Conservation (phyloP, 306 rosid species). For the Senna tora region DNA sequence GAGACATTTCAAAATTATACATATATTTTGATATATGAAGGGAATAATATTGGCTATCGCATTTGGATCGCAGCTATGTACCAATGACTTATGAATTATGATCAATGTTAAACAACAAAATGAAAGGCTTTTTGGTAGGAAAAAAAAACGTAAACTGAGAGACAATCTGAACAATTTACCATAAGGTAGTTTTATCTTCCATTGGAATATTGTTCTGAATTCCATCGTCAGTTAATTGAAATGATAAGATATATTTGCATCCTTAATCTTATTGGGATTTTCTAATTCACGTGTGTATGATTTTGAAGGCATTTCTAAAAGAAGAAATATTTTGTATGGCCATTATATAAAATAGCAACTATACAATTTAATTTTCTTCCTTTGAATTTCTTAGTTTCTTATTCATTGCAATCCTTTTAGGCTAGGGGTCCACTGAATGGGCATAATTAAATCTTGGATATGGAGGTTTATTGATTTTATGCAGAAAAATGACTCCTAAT, state of each 20-base stretch:
- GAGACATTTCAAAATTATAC: too few species aligned
- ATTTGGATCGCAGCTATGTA: too few species aligned
- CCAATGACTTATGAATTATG: not conserved
- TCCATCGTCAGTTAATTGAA: not conserved
- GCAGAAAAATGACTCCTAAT: not conserved
- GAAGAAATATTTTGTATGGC: not conserved
- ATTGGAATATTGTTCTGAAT: not conserved
- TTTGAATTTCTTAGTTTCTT: not conserved
- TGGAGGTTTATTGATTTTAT: constrained; percentile 19
- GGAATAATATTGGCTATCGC: not conserved
- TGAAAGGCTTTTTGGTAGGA: not conserved
- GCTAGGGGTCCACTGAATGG: constrained; percentile 18
- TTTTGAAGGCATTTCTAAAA: not conserved
- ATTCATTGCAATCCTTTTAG: constrained; percentile 1
- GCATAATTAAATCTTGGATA: constrained; percentile 9
- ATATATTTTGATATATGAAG: not conserved
- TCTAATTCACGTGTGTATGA: not conserved
- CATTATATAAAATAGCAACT: not conserved
- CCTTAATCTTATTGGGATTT: not conserved
- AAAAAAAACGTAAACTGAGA: not conserved
- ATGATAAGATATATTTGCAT: too few species aligned
- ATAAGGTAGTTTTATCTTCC: not conserved
- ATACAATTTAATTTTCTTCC: not conserved
- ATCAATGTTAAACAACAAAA: not conserved
- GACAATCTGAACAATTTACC: not conserved